These are phyloP conservation scores for Mycena filopes DNA, from an alignment of 768 basidiomycete species.

Conservation along the genomic window DNA sequence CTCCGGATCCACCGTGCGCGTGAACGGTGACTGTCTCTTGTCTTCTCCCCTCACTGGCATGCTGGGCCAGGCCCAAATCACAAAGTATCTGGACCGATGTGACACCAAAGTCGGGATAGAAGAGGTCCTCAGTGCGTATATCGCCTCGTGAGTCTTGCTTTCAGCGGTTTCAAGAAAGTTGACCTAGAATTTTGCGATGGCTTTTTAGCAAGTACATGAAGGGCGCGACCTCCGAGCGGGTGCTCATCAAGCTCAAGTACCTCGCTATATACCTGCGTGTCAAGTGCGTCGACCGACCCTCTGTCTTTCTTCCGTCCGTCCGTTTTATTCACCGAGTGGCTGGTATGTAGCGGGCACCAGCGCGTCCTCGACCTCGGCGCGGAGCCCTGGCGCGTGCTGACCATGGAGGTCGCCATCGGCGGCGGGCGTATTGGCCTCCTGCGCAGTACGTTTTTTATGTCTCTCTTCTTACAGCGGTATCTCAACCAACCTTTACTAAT, in stretches of 20 bases:
- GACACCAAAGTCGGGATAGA: slow-evolving; percentile 19
- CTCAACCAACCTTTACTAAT: no score
- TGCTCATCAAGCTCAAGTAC: slow-evolving; percentile 26
- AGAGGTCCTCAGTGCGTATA: slow-evolving; percentile 31
- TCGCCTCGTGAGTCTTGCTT: slow-evolving; percentile 15
- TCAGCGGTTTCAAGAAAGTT: neutral
- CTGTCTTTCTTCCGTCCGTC: no score
- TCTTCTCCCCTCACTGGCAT: neutral
- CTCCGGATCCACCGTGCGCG: no score
- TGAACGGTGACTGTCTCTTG: no score
- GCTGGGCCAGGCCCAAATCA: slow-evolving; percentile 23
- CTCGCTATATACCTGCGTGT: slow-evolving; percentile 23
- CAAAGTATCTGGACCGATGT: slow-evolving; percentile 28
- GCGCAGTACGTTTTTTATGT: slow-evolving; percentile 2
- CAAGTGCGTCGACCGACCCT: slow-evolving; percentile 10
- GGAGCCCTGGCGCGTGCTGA: slow-evolving; percentile 17
- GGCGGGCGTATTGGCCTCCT: slow-evolving; percentile 28
- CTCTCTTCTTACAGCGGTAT: neutral
- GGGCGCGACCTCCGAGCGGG: slow-evolving; percentile 27
- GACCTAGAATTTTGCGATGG: neutral
- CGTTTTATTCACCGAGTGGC: no score
- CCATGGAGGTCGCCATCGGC: slow-evolving; percentile 24
- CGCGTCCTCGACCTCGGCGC: slow-evolving; percentile 25
- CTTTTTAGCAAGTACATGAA: slow-evolving; percentile 29
- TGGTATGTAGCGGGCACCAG: slow-evolving; percentile 13